Percentiles rank a stretch among this genome's conserved stretches.
Conservation (phyloP, 2,329 filamentous ascomycete genomes). For the Arthroderma uncinatum region DNA sequence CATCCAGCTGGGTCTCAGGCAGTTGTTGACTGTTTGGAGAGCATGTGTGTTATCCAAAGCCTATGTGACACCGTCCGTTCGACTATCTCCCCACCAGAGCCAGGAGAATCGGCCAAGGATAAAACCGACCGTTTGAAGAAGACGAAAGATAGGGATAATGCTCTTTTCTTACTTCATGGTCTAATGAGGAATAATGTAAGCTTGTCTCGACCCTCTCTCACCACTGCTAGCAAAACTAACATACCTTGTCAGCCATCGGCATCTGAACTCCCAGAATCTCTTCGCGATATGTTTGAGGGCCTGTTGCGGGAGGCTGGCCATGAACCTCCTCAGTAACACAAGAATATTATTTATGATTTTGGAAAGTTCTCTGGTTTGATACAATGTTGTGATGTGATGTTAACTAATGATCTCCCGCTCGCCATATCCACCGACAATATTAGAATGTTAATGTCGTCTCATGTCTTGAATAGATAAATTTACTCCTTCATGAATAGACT, state of each 20-base stretch:
- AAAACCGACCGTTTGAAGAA: slow-evolving; percentile 21
- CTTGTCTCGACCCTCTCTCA: slow-evolving; percentile 4
- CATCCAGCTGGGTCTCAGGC: slow-evolving; percentile 24
- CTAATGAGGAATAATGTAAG: slow-evolving; percentile 32
- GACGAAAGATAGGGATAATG: slow-evolving; percentile 33
- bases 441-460: too few relatives aligned
- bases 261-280: background rate
- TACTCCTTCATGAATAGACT: too few relatives aligned
- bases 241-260: background rate
- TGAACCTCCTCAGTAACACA: background rate
- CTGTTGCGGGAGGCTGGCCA: slow-evolving; percentile 1
- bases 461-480: too few relatives aligned
- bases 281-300: background rate
- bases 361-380: background rate
- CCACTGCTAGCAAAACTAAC: background rate
- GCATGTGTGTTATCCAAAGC: slow-evolving; percentile 25
- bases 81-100: slow-evolving; percentile 15
- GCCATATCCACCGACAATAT: background rate
- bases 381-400: background rate
- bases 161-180: slow-evolving; percentile 30
- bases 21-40: slow-evolving; percentile 27
- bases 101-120: slow-evolving; percentile 14
- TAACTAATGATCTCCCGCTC: background rate
- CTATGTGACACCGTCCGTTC: slow-evolving; percentile 25
- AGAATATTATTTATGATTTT: background rate